Base-by-base conservation (phyloP, 2,329 filamentous ascomycete genomes). In the Zasmidium citrigriseum region DNA sequence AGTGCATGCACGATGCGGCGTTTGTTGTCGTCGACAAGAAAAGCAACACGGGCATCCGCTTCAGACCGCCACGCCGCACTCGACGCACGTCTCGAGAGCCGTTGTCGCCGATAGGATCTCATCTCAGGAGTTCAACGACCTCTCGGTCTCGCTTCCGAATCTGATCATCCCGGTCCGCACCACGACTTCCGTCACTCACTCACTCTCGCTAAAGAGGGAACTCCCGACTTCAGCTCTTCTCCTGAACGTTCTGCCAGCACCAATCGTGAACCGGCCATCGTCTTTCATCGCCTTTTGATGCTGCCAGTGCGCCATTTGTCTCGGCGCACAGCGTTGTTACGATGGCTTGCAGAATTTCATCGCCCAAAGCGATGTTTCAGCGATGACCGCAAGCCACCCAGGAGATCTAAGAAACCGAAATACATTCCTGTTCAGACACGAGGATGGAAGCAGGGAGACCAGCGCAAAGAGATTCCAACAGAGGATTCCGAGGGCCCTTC, bases 401-500 rank as follows among this genome's bases (percentile, higher is more conserved):
- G 12, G 18, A 16, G 4, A 41, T 16, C 34, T 11, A 41, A 41
- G 18, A 9, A 41, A 4, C 34, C 12, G 12, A 9, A 7, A 41
- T 34, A 7, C 14, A 14, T 34, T 34, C 27, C 27, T 14, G n/a
- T 34, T 34, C 27, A 34, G n/a, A n/a, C n/a, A 34, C 27, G 27
- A 34, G 7, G 27, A 7, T 34, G 14, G 27, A 14, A 7, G 27
- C 27, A 7, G 27, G 7, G 14, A 34, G 27, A 34, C 34, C 14
- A 16, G 18, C n/a, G 4, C 24, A 14, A 5, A 4, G 34, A 1
- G 11, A 47, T 18, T 23, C 14, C 38, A 46, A 18, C 12, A 25
- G 24, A 48, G 22, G 24, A 53, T 38, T 49, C 11, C 63, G 25
- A 54, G 49, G 60, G 72, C 52, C 72, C 70, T 25, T 76, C 77